Evolutionary conservation across 352 stramenopile species (phyloP).

Genomic region (Peronosclerospora sorghi): DNA sequence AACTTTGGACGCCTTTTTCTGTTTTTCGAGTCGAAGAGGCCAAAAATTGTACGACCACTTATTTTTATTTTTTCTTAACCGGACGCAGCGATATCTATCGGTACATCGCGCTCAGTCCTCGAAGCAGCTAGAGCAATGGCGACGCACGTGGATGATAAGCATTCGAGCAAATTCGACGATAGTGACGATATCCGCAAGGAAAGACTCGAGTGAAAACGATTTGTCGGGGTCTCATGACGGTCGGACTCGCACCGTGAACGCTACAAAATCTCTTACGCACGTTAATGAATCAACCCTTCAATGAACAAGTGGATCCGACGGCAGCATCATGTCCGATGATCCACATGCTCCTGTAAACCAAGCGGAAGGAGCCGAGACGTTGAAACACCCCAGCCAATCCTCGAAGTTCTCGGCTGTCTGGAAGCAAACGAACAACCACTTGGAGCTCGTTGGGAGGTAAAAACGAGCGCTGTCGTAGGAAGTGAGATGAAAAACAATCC

Average conservation of each 20-base stretch:
- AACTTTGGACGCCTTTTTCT: too few relatives aligned
- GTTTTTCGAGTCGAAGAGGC: not conserved
- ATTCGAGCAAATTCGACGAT: constrained; percentile 1
- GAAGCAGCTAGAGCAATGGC: too few relatives aligned
- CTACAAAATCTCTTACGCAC: too few relatives aligned
- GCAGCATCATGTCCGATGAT: constrained; percentile 32
- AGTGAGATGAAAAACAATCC: constrained; percentile 73
- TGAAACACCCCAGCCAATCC: constrained; percentile 77
- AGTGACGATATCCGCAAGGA: constrained; percentile 34
- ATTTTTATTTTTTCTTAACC: not conserved
- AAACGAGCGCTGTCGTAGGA: constrained; percentile 6
- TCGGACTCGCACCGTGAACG: constrained; percentile 38
- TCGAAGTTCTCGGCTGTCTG: constrained; percentile 73
- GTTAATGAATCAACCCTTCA: constrained; percentile 74
- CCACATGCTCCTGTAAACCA: constrained; percentile 55
- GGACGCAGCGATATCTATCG: constrained; percentile 9
- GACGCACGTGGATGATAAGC: too few relatives aligned
- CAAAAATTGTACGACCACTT: too few relatives aligned
- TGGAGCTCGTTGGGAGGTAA: too few relatives aligned
- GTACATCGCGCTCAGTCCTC: not conserved
- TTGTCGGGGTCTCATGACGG: constrained; percentile 59
- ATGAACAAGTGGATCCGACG: constrained; percentile 82
- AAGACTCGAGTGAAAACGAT: constrained; percentile 58
- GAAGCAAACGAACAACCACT: constrained; percentile 54
- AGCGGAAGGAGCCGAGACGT: constrained; percentile 2